Base-by-base conservation (phyloP, 768 basidiomycete species). In the Rhodocollybia butyracea region DNA sequence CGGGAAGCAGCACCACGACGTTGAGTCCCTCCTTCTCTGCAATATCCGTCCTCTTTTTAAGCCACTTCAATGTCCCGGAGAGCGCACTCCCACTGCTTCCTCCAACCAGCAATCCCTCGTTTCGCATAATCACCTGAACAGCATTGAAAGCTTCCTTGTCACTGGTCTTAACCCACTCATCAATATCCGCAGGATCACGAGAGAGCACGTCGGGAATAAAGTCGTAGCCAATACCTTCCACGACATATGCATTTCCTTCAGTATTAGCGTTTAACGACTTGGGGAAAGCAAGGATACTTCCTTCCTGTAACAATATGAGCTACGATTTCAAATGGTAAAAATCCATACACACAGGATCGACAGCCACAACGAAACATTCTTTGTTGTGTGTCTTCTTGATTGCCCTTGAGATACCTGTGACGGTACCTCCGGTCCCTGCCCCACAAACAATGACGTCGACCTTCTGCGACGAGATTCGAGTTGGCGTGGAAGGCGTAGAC, bases 171-270 rank as follows among this genome's bases (percentile, higher is more conserved):
- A 93, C 68, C 97, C 91, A 94, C n/a, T 66, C 56, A 64, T 94
- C 81, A 47, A 98, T 75, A 27, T 82, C 77, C 0, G 59, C 62
- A 5, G 72, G 68, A 17, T 78, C 74, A 46, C 88, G 89, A 34
- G 86, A 84, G 38, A 98, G 79, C 2, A 95, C 95, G 40, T 90
- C 82, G 0, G 96, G 95, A 42, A 96, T 66, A 66, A 96, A 96
- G 68, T 96, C 93, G 62, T 94, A 94, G 26, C 97, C 97, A 52
- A 98, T 98, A n/a, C 97, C 97, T 68, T 99, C 97, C 21, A 98
- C 85, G 48, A 85, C 67, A 63, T 98, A 98, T 51, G 73, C 70
- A 26, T 63, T 64, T 10, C 80, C 85, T 39, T 68, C 70, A 48
- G 73, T 80, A 21, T 68, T 72, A 1, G 65, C 66, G 63, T 94